These are phyloP conservation scores for Thinopyrum elongatum DNA, from an alignment of 176 grass and related monocot genomes.

Conservation along the genomic window DNA sequence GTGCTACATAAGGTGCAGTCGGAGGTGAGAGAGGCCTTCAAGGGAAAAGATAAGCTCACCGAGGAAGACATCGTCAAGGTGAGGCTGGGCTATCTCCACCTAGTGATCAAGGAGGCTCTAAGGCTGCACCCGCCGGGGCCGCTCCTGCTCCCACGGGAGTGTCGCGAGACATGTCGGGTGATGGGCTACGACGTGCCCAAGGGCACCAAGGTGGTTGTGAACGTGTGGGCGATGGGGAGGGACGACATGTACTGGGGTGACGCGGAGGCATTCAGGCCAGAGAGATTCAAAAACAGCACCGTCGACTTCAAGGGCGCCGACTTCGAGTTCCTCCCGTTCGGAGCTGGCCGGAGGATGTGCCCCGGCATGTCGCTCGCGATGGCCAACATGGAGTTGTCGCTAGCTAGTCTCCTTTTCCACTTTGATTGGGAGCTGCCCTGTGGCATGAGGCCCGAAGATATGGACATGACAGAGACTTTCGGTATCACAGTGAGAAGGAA, in stretches of 20 bases:
- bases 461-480: constrained; percentile 22
- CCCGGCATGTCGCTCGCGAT: not conserved
- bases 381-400: constrained; percentile 2
- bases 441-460: not conserved
- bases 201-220: constrained; percentile 25
- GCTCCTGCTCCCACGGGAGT: constrained; percentile 29
- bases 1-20: constrained; percentile 13
- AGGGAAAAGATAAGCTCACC: not conserved
- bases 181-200: constrained; percentile 40
- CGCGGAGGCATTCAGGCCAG: constrained; percentile 13
- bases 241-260: not conserved
- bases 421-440: constrained; percentile 11
- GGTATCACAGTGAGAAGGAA: constrained; percentile 3
- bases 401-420: constrained; percentile 29
- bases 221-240: constrained; percentile 32
- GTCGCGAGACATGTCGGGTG: not conserved
- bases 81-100: constrained; percentile 18
- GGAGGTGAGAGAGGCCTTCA: constrained; percentile 24
- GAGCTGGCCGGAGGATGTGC: constrained; percentile 10
- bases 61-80: not conserved
- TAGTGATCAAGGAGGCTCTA: constrained; percentile 41
- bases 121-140: constrained; percentile 35
- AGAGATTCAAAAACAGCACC: not conserved
- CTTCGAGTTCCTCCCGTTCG: constrained; percentile 24
- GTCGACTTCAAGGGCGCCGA: constrained; percentile 22